Evolutionary conservation across 1,139 yeast genomes (phyloP), one percentile per base, ranked within the genome.

Genomic region (Yamadazyma sp.): DNA sequence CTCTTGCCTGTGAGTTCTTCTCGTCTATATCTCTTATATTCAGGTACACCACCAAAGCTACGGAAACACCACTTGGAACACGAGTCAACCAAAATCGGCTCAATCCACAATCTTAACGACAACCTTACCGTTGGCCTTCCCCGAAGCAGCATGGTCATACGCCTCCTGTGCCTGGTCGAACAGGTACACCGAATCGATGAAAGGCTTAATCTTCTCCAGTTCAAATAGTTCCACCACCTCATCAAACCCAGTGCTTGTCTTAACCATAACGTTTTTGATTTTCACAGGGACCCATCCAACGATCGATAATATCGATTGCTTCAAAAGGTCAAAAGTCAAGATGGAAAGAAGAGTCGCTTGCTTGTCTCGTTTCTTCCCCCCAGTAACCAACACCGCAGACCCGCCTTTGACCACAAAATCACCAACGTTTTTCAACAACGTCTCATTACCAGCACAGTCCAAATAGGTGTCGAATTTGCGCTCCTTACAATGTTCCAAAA

Each of bases 91-190:
- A n/a, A n/a, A n/a, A n/a, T n/a, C n/a, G n/a, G n/a, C 32, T 20
- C 22, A 20, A 20, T 20, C 8, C 5, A 20, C 22, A 20, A 45
- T 36, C 25, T 39, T 33, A 25, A 78, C 46, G 6, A 85, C 71
- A 30, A 84, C 67, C 55, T 86, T 86, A 31, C 95, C 95, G 42
- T 68, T 70, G 3, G 83, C 80, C 37, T 59, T 66, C 40, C 77
- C 75, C 12, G 68, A 56, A 15, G 56, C 59, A 29, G 83, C 55
- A 44, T 61, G 65, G 5, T 73, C 73, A 39, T 74, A 53, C 0
- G 87, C 91, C 5, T 63, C 55, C 34, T 72, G 53, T 48, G 61
- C 75, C 12, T 81, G 73, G 3, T 65, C 71, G 51, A 83, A 69
- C 4, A 69, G 56, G 48, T 65, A 70, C 17, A 73, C 73, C 10